phyloP scores from a whole-genome alignment of 2,329 filamentous ascomycete genomes.

The Fusarium abutilonis region DNA sequence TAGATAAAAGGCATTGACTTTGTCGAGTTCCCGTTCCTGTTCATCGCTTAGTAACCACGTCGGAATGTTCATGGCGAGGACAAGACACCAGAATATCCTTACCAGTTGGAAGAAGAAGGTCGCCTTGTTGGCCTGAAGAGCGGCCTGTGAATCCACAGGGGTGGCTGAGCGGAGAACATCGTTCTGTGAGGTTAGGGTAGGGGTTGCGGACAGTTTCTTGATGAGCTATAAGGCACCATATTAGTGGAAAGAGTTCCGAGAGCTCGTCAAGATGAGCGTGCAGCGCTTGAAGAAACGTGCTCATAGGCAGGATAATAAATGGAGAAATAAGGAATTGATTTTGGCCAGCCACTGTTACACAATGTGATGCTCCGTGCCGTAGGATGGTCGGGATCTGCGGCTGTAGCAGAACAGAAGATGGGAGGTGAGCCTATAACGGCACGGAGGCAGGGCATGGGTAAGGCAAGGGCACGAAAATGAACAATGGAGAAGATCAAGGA shows the following conservation, averaged over 20 bases:
- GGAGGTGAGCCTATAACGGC: slow-evolving; percentile 9
- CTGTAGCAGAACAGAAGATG: slow-evolving; percentile 20
- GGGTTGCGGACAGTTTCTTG: slow-evolving; percentile 95
- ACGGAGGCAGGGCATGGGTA: slow-evolving; percentile 10
- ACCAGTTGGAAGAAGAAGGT: slow-evolving; percentile 99
- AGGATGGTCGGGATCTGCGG: slow-evolving; percentile 28
- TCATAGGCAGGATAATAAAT: slow-evolving; percentile 29
- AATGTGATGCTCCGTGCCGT: slow-evolving; percentile 12
- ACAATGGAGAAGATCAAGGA: slow-evolving; percentile 10
- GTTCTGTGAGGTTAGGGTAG: slow-evolving; percentile 81
- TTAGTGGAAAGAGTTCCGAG: slow-evolving; percentile 37
- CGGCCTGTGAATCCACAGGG: slow-evolving; percentile 79
- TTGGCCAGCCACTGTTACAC: slow-evolving; percentile 34
- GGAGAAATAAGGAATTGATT: slow-evolving; percentile 34
- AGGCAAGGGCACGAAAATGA: slow-evolving; percentile 11
- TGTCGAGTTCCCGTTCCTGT: slow-evolving; percentile 96
- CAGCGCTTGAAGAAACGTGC: slow-evolving; percentile 36
- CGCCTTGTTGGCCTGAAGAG: slow-evolving; percentile 94
- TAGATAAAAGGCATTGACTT: slow-evolving; percentile 96
- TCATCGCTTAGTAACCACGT: slow-evolving; percentile 52
- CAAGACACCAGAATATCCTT: slow-evolving; percentile 50
- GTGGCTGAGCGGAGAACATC: slow-evolving; percentile 61
- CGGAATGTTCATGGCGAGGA: slow-evolving; percentile 43
- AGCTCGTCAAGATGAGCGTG: slow-evolving; percentile 25
- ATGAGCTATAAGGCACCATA: slow-evolving; percentile 75